A percentile compares a stretch with the other conserved stretches of the same genome.
These are phyloP conservation scores for Podospora sp. DNA, from an alignment of 495 filamentous ascomycete genomes.

Conservation along the genomic window DNA sequence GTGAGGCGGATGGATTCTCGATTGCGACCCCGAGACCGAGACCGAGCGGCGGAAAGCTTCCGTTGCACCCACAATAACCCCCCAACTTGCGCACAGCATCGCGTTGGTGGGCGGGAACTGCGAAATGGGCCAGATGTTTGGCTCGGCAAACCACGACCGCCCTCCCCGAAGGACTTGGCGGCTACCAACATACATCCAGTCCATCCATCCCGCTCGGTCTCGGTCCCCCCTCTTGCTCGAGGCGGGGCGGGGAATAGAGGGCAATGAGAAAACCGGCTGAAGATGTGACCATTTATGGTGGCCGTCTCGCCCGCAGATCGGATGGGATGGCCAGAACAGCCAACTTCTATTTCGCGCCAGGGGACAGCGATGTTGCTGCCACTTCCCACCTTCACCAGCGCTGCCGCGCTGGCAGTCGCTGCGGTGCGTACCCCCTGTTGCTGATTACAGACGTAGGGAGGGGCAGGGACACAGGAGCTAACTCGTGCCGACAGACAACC, in stretches of 20 bases:
- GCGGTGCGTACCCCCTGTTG: not conserved
- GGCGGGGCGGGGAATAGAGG: not conserved
- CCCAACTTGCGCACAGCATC: too few relatives aligned
- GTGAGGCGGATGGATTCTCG: too few relatives aligned
- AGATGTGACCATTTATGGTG: not conserved
- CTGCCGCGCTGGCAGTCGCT: not conserved
- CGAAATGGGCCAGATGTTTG: too few relatives aligned
- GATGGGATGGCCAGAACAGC: not conserved
- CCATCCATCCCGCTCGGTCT: too few relatives aligned
- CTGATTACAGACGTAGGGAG: not conserved
- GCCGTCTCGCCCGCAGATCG: not conserved
- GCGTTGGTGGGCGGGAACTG: too few relatives aligned
- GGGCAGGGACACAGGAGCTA: not conserved
- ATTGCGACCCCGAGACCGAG: too few relatives aligned
- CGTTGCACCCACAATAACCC: too few relatives aligned
- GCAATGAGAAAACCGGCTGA: not conserved
- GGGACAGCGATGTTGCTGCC: not conserved
- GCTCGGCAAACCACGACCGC: too few relatives aligned
- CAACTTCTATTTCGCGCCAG: not conserved
- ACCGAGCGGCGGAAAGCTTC: too few relatives aligned
- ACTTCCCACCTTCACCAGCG: not conserved
- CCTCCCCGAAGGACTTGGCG: too few relatives aligned
- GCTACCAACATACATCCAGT: too few relatives aligned
- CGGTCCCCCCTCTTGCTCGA: not conserved
- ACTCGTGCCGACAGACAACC: conserved; percentile 3